Evolutionary conservation across 2,329 filamentous ascomycete genomes (phyloP), one percentile per base, ranked within the genome.

Genomic region (Ophidiomyces ophidiicola): DNA sequence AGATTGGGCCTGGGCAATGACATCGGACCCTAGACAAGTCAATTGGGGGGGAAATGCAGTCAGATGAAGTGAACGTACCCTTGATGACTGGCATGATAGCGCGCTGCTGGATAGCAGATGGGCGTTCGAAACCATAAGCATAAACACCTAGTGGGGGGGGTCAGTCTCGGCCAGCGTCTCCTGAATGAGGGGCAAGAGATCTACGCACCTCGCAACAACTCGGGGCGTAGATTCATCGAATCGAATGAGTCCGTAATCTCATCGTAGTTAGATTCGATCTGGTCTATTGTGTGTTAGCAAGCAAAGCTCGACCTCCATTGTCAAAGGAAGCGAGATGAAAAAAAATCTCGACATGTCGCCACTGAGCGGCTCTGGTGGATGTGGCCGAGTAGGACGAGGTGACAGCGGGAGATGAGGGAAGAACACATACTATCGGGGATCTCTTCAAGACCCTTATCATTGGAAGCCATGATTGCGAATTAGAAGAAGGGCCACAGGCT

Each of bases 211-310:
- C 90, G 86, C 63, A 98, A 85, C 61, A 98, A 82, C 75, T 98
- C 90, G 51, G 85, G 63, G 78, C 92, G 94, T 61, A 98, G 78
- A 71, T 79, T 80, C 90, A 98, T 98, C 58, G 87, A 76, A 70
- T 98, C 90, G 71, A 98, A 98, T 47, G 86, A 94, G 71, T 98
- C 92, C 69, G 90, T 88, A 60, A 88, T 87, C 78, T 96, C 87
- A 77, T 98, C 90, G 74, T 96, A 98, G 84, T 98, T 98, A 64
- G 87, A 94, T 78, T 98, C 92, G 76, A 98, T 98, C 74, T 93
- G 86, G 70, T 81, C 88, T 94, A 65, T 58, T 63, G 12, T 32
- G 35, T 45, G 39, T 45, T 37, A 39, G 43, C 35, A 32, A 37
- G 44, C 40, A 32, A 34, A 35, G 15, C 12, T 28, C 21, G 7